Conservation (phyloP, 345 rosid species). For the Noccaea bulbosa region DNA sequence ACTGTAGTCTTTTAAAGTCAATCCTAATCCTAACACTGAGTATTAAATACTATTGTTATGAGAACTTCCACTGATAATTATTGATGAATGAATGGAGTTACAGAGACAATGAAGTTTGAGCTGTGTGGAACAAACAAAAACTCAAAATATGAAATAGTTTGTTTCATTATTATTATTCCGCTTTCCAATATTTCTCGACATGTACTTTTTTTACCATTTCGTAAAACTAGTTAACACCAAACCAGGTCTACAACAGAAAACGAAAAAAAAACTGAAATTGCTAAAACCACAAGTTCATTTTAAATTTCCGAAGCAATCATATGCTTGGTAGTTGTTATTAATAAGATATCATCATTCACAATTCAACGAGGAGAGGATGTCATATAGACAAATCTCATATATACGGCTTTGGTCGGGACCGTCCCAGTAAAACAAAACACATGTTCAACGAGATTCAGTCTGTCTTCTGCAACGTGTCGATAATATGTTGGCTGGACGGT, state of each 20-base stretch:
- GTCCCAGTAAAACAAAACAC: constrained; percentile 34
- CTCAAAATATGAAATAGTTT: too few relatives aligned
- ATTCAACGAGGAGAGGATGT: not conserved
- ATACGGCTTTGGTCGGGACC: constrained; percentile 41
- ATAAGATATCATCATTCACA: not conserved
- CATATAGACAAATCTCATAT: not conserved
- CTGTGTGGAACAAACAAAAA: too few relatives aligned
- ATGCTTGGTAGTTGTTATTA: not conserved
- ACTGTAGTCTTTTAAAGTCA: too few relatives aligned
- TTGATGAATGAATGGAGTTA: too few relatives aligned
- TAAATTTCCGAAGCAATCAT: not conserved
- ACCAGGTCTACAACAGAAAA: not conserved
- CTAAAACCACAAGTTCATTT: not conserved
- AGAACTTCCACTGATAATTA: too few relatives aligned
- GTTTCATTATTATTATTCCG: too few relatives aligned
- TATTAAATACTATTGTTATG: too few relatives aligned
- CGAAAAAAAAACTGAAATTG: not conserved
- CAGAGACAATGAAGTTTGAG: too few relatives aligned
- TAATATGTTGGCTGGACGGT: constrained; percentile 28
- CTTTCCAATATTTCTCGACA: too few relatives aligned
- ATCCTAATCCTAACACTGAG: too few relatives aligned
- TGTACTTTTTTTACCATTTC: too few relatives aligned
- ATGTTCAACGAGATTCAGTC: constrained; percentile 15
- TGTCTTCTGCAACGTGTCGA: constrained; percentile 16
- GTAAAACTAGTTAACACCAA: too few relatives aligned